These are phyloP conservation scores for Fusarium irregulare DNA, from an alignment of 2,329 filamentous ascomycete species.

Conservation along the genomic window DNA sequence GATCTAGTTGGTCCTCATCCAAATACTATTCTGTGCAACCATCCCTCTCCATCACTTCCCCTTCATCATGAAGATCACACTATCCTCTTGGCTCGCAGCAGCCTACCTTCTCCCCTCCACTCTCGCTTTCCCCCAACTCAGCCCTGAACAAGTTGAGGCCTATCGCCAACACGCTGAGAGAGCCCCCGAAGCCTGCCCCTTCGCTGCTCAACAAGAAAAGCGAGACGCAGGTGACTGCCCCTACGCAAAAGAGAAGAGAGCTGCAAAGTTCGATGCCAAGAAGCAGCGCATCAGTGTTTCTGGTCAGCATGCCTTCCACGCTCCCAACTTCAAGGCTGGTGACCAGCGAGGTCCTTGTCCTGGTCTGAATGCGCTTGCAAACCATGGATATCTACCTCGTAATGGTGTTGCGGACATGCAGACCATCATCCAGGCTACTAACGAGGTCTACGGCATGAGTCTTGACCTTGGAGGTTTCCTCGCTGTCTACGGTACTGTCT, in stretches of 20 bases:
- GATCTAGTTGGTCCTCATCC: accelerated
- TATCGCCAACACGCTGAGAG: not conserved
- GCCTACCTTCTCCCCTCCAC: not conserved
- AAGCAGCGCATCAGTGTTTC: conserved; percentile 5
- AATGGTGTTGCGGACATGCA: conserved; percentile 10
- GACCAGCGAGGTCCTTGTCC: conserved; percentile 15
- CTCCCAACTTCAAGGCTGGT: conserved; percentile 2
- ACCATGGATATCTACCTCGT: conserved; percentile 5
- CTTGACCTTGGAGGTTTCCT: conserved; percentile 56
- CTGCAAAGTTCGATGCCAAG: conserved; percentile 4
- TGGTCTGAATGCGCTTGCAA: conserved; percentile 10
- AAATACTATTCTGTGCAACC: not conserved
- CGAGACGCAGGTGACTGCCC: not conserved
- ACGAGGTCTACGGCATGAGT: conserved; percentile 59
- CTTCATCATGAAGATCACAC: not conserved
- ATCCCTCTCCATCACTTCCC: not conserved
- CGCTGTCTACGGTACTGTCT: conserved; percentile 59
- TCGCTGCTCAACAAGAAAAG: not conserved
- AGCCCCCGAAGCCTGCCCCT: not conserved
- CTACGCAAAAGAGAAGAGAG: not conserved
- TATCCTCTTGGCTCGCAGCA: not conserved
- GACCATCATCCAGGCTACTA: conserved; percentile 11
- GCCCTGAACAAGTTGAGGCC: not conserved
- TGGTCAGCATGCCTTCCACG: not conserved
- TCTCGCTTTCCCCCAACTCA: conserved; percentile 2